These are phyloP conservation scores for Aspergillus felis DNA, from an alignment of 2,329 filamentous ascomycete species.

Conservation along the genomic window DNA sequence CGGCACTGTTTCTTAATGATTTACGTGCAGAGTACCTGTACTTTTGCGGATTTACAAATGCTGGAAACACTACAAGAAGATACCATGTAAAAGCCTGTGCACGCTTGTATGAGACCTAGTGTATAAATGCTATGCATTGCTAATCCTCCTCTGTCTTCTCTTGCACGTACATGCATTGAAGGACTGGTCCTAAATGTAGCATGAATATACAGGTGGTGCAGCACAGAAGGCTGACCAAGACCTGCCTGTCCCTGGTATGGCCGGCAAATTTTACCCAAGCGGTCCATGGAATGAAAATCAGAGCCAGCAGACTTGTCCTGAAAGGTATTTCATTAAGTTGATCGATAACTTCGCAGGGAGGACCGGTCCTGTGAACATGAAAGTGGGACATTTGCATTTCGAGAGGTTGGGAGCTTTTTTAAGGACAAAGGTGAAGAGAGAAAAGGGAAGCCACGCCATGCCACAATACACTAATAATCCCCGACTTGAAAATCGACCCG, in stretches of 20 bases:
- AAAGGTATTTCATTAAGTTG: not conserved
- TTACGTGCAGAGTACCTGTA: not conserved
- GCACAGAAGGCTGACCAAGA: not conserved
- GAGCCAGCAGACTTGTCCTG: not conserved
- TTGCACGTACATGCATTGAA: not conserved
- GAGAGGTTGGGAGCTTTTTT: constrained; percentile 36
- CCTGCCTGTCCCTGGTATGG: not conserved
- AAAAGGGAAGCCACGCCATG: constrained; percentile 35
- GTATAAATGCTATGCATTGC: not conserved
- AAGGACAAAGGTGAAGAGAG: constrained; percentile 29
- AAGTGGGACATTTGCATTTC: constrained; percentile 36
- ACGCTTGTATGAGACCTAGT: not conserved
- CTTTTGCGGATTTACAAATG: not conserved
- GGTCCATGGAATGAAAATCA: not conserved
- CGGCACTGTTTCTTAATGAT: not conserved
- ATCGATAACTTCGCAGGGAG: not conserved
- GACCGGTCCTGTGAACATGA: constrained; percentile 13
- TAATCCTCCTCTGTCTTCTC: not conserved
- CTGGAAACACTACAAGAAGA: not conserved
- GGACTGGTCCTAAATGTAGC: not conserved
- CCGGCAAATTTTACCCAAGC: not conserved
- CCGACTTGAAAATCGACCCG: constrained; percentile 35
- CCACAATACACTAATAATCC: constrained; percentile 34
- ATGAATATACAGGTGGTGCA: not conserved
- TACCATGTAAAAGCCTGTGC: not conserved